These are phyloP conservation scores for Scutellaria barbata DNA, from an alignment of 257 asterid genomes.

Conservation along the genomic window DNA sequence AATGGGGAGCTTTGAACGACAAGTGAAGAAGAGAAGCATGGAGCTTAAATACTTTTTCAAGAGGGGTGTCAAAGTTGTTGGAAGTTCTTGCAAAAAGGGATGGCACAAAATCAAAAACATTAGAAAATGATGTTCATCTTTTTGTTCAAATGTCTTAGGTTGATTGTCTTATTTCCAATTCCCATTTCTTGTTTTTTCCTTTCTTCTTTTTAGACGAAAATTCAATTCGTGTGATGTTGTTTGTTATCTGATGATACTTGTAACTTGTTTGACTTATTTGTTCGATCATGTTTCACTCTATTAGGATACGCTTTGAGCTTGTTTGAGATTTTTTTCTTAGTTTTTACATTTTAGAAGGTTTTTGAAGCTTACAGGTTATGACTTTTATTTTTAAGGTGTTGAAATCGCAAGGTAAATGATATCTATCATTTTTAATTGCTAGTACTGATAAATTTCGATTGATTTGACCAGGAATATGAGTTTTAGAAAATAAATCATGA, in stretches of 20 bases:
- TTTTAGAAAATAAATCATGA: too few species aligned
- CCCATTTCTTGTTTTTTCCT: not conserved
- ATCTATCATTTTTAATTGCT: too few species aligned
- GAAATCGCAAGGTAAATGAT: too few species aligned
- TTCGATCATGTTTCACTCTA: too few species aligned
- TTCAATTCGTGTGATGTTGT: not conserved
- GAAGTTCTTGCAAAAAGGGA: constrained; percentile 65
- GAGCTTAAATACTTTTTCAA: constrained; percentile 47
- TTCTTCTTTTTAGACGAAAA: not conserved
- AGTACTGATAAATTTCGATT: too few species aligned
- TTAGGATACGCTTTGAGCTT: not conserved
- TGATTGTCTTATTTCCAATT: not conserved
- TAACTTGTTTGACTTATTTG: too few species aligned
- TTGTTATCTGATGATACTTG: too few species aligned
- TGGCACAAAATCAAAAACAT: constrained; percentile 63
- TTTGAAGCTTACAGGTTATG: too few species aligned
- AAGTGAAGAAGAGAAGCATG: constrained; percentile 59
- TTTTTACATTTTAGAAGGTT: too few species aligned
- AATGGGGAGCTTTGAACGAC: constrained; percentile 58
- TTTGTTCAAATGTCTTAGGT: not conserved
- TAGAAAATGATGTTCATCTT: constrained; percentile 26
- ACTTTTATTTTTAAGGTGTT: too few species aligned
- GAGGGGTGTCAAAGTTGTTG: constrained; percentile 57
- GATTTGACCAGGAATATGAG: too few species aligned
- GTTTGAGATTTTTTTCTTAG: too few species aligned